Percentiles rank a stretch among this genome's conserved stretches.
phyloP scores from a whole-genome alignment of 805 yeast genomes.

The Candida vartiovaarae region DNA sequence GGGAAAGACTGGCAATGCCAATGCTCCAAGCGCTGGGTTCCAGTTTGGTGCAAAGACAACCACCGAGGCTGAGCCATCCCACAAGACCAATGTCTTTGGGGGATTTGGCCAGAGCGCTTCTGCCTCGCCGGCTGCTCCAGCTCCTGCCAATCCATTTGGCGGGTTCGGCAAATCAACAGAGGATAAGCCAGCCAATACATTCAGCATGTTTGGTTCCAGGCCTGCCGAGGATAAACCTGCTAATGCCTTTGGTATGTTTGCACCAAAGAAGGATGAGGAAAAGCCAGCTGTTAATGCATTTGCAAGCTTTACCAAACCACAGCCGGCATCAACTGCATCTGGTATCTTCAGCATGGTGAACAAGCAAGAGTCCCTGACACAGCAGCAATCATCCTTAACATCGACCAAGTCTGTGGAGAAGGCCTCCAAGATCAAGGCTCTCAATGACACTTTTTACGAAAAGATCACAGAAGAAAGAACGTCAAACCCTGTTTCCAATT shows the following conservation, averaged over 20 bases:
- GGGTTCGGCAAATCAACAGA: slow-evolving; percentile 5
- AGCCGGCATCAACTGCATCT: background rate
- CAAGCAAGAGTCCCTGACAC: background rate
- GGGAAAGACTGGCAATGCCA: slow-evolving; percentile 11
- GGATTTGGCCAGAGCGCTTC: background rate
- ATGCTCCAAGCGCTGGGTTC: slow-evolving; percentile 5
- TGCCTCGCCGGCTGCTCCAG: background rate
- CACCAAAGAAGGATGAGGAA: slow-evolving; percentile 3
- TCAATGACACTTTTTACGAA: slow-evolving; percentile 52
- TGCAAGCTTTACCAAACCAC: slow-evolving; percentile 2
- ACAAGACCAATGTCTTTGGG: slow-evolving; percentile 1
- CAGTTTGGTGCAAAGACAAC: slow-evolving; percentile 3
- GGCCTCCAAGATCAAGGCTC: slow-evolving; percentile 50
- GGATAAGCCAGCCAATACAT: slow-evolving; percentile 7
- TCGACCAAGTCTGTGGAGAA: slow-evolving; percentile 25
- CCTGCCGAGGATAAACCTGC: background rate
- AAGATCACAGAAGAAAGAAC: slow-evolving; percentile 36
- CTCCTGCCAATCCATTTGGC: slow-evolving; percentile 10
- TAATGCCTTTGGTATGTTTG: slow-evolving; percentile 6
- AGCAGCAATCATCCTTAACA: slow-evolving; percentile 3
- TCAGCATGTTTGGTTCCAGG: slow-evolving; percentile 1
- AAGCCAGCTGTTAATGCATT: slow-evolving; percentile 9
- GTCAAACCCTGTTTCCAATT: slow-evolving; percentile 45
- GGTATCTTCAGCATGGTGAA: slow-evolving; percentile 1
- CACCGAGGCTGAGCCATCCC: background rate